A percentile compares a stretch with the other conserved stretches of the same genome.
These are phyloP conservation scores for Chlorella ohadii DNA, from an alignment of 139 green algal genomes.

Conservation along the genomic window DNA sequence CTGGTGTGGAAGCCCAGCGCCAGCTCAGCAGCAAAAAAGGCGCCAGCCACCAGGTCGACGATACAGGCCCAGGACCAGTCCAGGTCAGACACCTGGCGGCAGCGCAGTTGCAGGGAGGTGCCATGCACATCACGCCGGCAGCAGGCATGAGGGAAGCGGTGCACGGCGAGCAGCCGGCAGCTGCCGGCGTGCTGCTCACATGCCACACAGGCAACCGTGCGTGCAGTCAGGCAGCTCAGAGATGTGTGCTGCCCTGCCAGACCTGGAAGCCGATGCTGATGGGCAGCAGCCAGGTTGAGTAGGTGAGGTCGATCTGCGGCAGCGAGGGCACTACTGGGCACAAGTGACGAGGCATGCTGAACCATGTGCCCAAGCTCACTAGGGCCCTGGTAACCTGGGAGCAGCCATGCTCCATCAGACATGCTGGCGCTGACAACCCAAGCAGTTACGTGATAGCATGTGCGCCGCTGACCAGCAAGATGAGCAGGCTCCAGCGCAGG, in stretches of 20 bases:
- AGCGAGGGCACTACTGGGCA: no score
- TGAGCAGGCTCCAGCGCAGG: constrained; percentile 6
- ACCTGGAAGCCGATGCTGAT: constrained; percentile 38
- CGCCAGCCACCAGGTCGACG: constrained; percentile 2
- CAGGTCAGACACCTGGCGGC: constrained; percentile 27
- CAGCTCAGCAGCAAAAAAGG: constrained; percentile 17
- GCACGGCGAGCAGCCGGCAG: no score
- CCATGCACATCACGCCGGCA: no score
- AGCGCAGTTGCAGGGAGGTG: neutral
- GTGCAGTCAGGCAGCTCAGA: neutral
- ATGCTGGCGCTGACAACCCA: no score
- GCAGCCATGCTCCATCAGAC: no score
- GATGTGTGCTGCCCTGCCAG: neutral
- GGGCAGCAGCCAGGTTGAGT: constrained; percentile 48
- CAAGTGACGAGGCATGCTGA: no score
- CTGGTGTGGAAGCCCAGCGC: constrained; percentile 24
- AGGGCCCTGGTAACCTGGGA: no score
- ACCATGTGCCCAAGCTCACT: no score
- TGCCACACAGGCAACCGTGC: no score
- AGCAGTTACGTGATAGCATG: no score
- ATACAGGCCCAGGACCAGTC: constrained; percentile 21
- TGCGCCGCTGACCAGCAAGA: constrained; percentile 20
- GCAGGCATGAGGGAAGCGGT: no score
- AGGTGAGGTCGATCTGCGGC: constrained; percentile 35
- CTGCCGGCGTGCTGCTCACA: no score